A percentile compares a stretch with the other conserved stretches of the same genome.
These are phyloP conservation scores for Barnettozyma sp. DNA, from an alignment of 805 yeast genomes.

Conservation along the genomic window DNA sequence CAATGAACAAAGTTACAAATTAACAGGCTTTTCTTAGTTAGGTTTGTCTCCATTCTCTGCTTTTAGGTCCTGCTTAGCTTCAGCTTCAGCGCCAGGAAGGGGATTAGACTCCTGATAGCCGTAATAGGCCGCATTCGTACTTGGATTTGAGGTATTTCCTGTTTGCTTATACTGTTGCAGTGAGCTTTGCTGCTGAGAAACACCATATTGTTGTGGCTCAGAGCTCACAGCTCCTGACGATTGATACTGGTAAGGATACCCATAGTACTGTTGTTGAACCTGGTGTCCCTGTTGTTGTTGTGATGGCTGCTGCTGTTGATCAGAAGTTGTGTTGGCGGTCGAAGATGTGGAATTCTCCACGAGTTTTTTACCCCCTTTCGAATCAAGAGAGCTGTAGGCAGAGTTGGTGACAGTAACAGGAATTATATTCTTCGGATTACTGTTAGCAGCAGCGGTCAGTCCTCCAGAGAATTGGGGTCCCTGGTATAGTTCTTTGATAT, in stretches of 20 bases:
- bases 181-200: neutral
- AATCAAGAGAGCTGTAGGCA: slow-evolving; percentile 17
- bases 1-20: no score
- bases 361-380: slow-evolving; percentile 16
- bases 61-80: slow-evolving; percentile 2
- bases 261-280: slow-evolving; percentile 6
- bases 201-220: slow-evolving; percentile 7
- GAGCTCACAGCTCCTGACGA: slow-evolving; percentile 6
- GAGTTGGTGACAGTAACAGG: slow-evolving; percentile 25
- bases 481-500: slow-evolving; percentile 40
- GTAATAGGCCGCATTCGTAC: slow-evolving; percentile 4
- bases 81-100: neutral
- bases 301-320: slow-evolving; percentile 6
- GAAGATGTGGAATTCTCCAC: neutral
- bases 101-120: slow-evolving; percentile 10
- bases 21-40: neutral
- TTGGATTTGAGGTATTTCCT: neutral
- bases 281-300: slow-evolving; percentile 10
- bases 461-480: slow-evolving; percentile 28
- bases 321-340: neutral
- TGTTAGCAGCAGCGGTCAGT: slow-evolving; percentile 25
- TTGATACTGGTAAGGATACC: slow-evolving; percentile 15
- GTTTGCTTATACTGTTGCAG: slow-evolving; percentile 9
- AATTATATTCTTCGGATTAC: slow-evolving; percentile 23
- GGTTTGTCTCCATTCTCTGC: slow-evolving; percentile 3